phyloP scores from a whole-genome alignment of 495 filamentous ascomycete genomes.

The Neohortaea acidophila region DNA sequence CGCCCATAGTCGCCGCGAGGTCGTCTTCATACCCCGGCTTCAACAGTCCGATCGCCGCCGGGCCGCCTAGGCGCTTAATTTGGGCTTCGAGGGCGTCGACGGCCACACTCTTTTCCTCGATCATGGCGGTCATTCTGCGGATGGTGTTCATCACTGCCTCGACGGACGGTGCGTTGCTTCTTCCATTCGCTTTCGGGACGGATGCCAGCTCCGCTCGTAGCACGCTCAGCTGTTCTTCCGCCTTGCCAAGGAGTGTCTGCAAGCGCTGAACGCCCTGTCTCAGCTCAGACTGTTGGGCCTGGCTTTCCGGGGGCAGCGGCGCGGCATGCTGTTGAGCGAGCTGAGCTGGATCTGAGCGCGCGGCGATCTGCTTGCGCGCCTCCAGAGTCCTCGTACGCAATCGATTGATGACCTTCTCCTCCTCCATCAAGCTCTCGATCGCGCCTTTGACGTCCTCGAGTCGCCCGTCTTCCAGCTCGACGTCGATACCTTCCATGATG shows the following conservation, averaged over 20 bases:
- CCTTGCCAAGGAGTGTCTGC: slow-evolving; percentile 55
- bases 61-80: slow-evolving; percentile 51
- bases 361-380: slow-evolving; percentile 51
- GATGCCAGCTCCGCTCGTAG: slow-evolving; percentile 66
- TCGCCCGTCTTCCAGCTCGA: slow-evolving; percentile 47
- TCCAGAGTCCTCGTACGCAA: slow-evolving; percentile 57
- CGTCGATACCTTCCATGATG: slow-evolving; percentile 38
- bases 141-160: slow-evolving; percentile 88
- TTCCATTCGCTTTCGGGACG: slow-evolving; percentile 30
- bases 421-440: slow-evolving; percentile 41
- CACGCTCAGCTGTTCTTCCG: slow-evolving; percentile 66
- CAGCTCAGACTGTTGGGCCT: slow-evolving; percentile 65
- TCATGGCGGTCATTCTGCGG: slow-evolving; percentile 79
- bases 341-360: slow-evolving; percentile 46
- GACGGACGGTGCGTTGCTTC: slow-evolving; percentile 53
- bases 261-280: slow-evolving; percentile 52
- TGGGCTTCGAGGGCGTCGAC: slow-evolving; percentile 79
- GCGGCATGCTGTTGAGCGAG: slow-evolving; percentile 42
- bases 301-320: slow-evolving; percentile 69
- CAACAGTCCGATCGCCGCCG: slow-evolving; percentile 6
- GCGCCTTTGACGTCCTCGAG: slow-evolving; percentile 49
- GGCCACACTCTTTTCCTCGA: slow-evolving; percentile 70
- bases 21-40: slow-evolving; percentile 16
- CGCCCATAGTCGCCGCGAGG: slow-evolving; percentile 8
- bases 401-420: slow-evolving; percentile 50